These are phyloP conservation scores for Yarrowia sp. DNA, from an alignment of 805 yeast species.

Conservation along the genomic window DNA sequence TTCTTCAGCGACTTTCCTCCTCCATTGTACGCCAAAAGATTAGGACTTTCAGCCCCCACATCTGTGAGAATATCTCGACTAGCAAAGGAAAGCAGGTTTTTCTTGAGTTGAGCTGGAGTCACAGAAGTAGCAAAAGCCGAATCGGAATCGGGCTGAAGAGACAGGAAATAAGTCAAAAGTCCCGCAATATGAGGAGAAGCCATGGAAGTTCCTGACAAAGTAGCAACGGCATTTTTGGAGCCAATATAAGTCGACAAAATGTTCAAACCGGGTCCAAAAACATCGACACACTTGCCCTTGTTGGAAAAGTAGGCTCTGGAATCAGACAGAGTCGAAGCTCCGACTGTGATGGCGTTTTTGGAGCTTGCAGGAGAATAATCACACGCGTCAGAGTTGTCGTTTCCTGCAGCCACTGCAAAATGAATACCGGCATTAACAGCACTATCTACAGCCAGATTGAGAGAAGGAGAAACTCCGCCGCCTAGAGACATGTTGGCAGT, in stretches of 20 bases:
- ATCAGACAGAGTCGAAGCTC: constrained; percentile 47
- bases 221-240: constrained; percentile 48
- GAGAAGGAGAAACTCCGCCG: constrained; percentile 54
- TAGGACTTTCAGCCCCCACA: constrained; percentile 51
- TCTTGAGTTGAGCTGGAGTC: constrained; percentile 54
- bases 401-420: constrained; percentile 55
- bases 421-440: constrained; percentile 55
- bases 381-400: constrained; percentile 49
- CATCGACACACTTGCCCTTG: constrained; percentile 52
- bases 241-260: constrained; percentile 55
- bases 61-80: constrained; percentile 47
- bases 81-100: constrained; percentile 49
- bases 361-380: constrained; percentile 57
- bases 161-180: constrained; percentile 52
- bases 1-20: constrained; percentile 53
- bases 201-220: constrained; percentile 61
- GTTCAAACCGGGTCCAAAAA: constrained; percentile 56
- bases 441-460: constrained; percentile 57
- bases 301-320: constrained; percentile 52
- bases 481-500: constrained; percentile 62
- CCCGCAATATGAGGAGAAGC: constrained; percentile 63
- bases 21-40: constrained; percentile 58
- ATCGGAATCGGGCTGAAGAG: constrained; percentile 50
- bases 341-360: constrained; percentile 49
- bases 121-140: constrained; percentile 49